Percentiles rank a stretch among this genome's conserved stretches.
phyloP scores from a whole-genome alignment of 23 red algal species.

The Chondrus crispus region DNA sequence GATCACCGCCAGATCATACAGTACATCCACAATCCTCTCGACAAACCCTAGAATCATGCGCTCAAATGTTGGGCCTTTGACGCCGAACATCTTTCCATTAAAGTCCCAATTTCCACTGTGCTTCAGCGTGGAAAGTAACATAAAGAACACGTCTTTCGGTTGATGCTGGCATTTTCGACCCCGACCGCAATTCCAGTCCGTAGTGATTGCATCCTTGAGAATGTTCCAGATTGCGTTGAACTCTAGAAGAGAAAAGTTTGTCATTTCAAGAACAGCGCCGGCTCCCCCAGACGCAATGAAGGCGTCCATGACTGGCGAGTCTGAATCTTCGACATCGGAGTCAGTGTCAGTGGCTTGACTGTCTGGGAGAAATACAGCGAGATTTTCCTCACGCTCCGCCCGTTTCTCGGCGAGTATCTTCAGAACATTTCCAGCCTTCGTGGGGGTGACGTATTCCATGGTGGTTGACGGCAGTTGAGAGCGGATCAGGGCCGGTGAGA shows the following conservation, averaged over 20 bases:
- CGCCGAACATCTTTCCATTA: not conserved
- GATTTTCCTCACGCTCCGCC: too few species aligned
- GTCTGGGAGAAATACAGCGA: too few species aligned
- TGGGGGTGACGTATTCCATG: too few species aligned
- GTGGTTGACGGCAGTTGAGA: too few species aligned
- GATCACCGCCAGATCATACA: not conserved
- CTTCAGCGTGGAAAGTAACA: not conserved
- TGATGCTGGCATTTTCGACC: not conserved
- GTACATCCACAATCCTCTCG: not conserved
- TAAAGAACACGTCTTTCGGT: not conserved
- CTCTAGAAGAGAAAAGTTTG: not conserved
- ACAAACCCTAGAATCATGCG: not conserved
- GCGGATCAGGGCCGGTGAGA: too few species aligned
- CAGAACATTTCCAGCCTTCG: too few species aligned
- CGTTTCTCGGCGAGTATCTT: too few species aligned
- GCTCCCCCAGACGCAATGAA: not conserved
- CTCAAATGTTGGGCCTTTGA: slow-evolving; percentile 3
- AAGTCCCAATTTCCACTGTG: not conserved
- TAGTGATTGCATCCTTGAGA: not conserved
- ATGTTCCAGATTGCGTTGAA: not conserved
- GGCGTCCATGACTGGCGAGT: not conserved
- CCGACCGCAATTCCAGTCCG: not conserved
- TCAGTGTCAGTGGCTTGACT: too few species aligned
- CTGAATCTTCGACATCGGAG: slow-evolving; percentile 13
- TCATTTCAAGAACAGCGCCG: not conserved